Percentiles rank a stretch among this genome's conserved stretches.
Conservation (phyloP, 441 rosid species). For the Jatropha multifida region DNA sequence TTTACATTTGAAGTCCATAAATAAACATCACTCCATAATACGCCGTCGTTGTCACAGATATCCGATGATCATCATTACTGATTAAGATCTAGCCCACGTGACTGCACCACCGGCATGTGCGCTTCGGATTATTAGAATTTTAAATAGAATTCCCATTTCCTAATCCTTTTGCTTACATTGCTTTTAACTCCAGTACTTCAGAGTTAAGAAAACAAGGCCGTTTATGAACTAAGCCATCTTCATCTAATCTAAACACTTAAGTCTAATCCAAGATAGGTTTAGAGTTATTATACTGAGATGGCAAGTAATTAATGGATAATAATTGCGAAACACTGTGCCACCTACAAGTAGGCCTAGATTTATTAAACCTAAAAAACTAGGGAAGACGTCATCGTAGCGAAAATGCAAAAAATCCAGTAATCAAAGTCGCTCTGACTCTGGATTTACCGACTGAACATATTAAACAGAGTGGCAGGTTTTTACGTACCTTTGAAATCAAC, state of each 20-base stretch:
- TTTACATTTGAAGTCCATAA: constrained; percentile 6
- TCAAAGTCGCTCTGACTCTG: neutral
- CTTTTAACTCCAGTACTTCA: neutral
- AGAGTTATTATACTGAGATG: neutral
- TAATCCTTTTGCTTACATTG: neutral
- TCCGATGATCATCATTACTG: constrained; percentile 19
- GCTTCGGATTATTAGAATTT: neutral
- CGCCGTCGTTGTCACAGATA: constrained; percentile 10
- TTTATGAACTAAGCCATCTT: neutral
- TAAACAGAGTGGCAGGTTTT: constrained; percentile 1
- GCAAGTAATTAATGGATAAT: constrained; percentile 5
- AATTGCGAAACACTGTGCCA: constrained; percentile 15
- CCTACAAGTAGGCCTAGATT: constrained; percentile 14
- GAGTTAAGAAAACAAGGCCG: neutral
- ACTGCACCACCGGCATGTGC: constrained; percentile 16
- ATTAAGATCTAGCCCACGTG: constrained; percentile 23
- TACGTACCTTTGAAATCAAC: constrained; percentile 67
- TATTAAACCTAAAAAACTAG: constrained; percentile 12
- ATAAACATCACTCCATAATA: constrained; percentile 6
- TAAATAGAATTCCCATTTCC: no score
- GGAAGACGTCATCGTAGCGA: constrained; percentile 10
- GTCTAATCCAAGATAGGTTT: neutral
- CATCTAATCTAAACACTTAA: neutral
- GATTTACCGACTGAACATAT: neutral
- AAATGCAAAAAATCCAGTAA: constrained; percentile 9